Conservation (phyloP, 495 filamentous ascomycete species). For the Podospora tetraspora region DNA sequence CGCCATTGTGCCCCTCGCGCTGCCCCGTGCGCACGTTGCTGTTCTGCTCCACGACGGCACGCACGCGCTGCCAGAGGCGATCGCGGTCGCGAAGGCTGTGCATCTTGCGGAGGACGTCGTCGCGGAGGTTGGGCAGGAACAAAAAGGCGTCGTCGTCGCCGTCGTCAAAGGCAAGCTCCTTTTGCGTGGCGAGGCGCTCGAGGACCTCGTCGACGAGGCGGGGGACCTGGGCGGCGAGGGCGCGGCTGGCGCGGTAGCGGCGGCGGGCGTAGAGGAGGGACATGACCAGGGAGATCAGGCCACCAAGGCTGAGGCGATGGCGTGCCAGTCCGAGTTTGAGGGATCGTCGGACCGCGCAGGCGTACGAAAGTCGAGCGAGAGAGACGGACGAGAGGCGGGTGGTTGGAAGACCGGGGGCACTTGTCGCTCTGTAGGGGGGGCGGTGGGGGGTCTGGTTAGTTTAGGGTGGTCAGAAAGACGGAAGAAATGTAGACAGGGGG, state of each 20-base stretch:
- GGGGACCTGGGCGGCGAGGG: slow-evolving; percentile 66
- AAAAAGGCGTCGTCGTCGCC: slow-evolving; percentile 68
- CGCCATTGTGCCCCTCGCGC: slow-evolving; percentile 74
- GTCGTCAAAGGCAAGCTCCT: slow-evolving; percentile 65
- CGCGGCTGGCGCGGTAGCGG: slow-evolving; percentile 50
- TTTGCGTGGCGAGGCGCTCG: slow-evolving; percentile 75
- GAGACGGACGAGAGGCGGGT: slow-evolving; percentile 61
- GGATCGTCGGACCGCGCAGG: slow-evolving; percentile 82
- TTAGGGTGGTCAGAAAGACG: slow-evolving; percentile 30
- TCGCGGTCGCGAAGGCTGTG: slow-evolving; percentile 68
- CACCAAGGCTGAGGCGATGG: slow-evolving; percentile 89
- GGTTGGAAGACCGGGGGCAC: slow-evolving; percentile 54
- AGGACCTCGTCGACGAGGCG: slow-evolving; percentile 74
- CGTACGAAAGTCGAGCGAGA: slow-evolving; percentile 81
- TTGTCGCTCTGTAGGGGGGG: slow-evolving; percentile 63
- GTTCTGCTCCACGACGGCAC: slow-evolving; percentile 81
- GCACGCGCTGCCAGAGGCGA: slow-evolving; percentile 75
- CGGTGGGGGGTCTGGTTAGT: slow-evolving; percentile 72
- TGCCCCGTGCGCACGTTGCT: slow-evolving; percentile 84
- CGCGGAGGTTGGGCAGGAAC: slow-evolving; percentile 79
- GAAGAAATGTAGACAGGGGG: neutral
- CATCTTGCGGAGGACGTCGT: slow-evolving; percentile 82
- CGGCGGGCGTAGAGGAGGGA: slow-evolving; percentile 53
- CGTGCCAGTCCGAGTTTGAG: slow-evolving; percentile 85
- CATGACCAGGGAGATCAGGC: slow-evolving; percentile 52